Evolutionary conservation across 1,284 basidiomycete genomes (phyloP).

Genomic region (Malassezia yamatoensis): DNA sequence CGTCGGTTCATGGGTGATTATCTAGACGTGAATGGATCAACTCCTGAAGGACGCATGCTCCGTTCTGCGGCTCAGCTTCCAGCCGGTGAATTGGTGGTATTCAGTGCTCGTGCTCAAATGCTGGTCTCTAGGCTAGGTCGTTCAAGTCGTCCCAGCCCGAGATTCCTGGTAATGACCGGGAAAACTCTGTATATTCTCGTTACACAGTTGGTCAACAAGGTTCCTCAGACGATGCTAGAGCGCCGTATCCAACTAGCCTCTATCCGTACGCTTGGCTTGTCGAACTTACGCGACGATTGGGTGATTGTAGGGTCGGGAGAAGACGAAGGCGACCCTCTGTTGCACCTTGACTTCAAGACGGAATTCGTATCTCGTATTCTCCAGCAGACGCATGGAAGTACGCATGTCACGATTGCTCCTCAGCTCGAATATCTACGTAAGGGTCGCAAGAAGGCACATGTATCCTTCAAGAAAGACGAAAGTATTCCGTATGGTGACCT

Average conservation of each 20-base stretch:
- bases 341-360: constrained; percentile 90
- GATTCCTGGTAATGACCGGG: constrained; percentile 77
- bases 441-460: constrained; percentile 83
- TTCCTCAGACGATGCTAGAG: constrained; percentile 60
- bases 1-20: constrained; percentile 95
- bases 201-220: constrained; percentile 54
- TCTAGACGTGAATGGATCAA: constrained; percentile 60
- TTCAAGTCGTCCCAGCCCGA: constrained; percentile 82
- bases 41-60: constrained; percentile 69
- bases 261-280: constrained; percentile 75
- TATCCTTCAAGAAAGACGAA: constrained; percentile 84
- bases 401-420: constrained; percentile 54
- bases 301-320: constrained; percentile 57
- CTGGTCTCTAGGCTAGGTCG: constrained; percentile 77
- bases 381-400: constrained; percentile 66
- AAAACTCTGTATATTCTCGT: constrained; percentile 80
- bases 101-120: constrained; percentile 74
- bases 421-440: constrained; percentile 68
- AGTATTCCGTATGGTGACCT: constrained; percentile 64
- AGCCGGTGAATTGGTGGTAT: constrained; percentile 51
- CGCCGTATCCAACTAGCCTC: constrained; percentile 79
- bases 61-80: constrained; percentile 62
- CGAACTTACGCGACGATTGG: constrained; percentile 88
- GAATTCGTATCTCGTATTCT: constrained; percentile 76
- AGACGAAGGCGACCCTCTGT: constrained; percentile 72